These are phyloP conservation scores for Hygrophila difformis DNA, from an alignment of 257 asterid species.

Conservation along the genomic window DNA sequence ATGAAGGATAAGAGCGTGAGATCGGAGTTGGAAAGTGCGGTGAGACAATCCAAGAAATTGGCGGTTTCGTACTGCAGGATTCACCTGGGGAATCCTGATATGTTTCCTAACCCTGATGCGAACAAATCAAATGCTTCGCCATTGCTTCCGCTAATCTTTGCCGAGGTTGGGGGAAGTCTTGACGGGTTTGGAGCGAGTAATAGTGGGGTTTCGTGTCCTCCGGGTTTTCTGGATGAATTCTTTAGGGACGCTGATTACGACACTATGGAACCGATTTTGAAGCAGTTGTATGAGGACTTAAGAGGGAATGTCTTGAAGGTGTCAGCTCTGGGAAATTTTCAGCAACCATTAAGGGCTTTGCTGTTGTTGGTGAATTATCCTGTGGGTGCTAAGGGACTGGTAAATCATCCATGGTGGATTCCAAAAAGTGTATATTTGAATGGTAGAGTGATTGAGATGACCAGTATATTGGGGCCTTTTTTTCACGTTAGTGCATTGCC, in stretches of 20 bases:
- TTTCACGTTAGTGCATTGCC: conserved; percentile 95
- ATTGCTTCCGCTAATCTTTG: conserved; percentile 54
- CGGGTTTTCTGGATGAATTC: conserved; percentile 76
- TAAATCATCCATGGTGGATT: conserved; percentile 95
- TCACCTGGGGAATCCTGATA: conserved; percentile 73
- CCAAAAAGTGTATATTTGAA: conserved; percentile 67
- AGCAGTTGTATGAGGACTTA: conserved; percentile 83
- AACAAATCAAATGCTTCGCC: conserved; percentile 42
- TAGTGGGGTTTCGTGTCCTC: conserved; percentile 40
- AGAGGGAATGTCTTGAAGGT: conserved; percentile 82
- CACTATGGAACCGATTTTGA: conserved; percentile 66
- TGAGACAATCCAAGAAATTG: conserved; percentile 64
- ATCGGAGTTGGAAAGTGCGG: conserved; percentile 61
- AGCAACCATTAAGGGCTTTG: conserved; percentile 81
- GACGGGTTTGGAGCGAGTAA: conserved; percentile 62
- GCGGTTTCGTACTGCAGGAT: conserved; percentile 69
- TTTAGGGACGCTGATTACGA: conserved; percentile 80
- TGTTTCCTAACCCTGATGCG: conserved; percentile 56
- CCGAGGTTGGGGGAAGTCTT: conserved; percentile 52
- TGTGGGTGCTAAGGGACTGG: conserved; percentile 75
- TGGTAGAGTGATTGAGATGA: conserved; percentile 95
- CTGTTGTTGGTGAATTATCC: conserved; percentile 60
- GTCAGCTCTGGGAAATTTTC: conserved; percentile 86
- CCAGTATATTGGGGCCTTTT: conserved; percentile 93
- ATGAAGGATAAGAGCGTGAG: conserved; percentile 63